Evolutionary conservation across 1,284 basidiomycete species (phyloP), one percentile per base, ranked within the genome.

Genomic region (Hemileia vastatrix): DNA sequence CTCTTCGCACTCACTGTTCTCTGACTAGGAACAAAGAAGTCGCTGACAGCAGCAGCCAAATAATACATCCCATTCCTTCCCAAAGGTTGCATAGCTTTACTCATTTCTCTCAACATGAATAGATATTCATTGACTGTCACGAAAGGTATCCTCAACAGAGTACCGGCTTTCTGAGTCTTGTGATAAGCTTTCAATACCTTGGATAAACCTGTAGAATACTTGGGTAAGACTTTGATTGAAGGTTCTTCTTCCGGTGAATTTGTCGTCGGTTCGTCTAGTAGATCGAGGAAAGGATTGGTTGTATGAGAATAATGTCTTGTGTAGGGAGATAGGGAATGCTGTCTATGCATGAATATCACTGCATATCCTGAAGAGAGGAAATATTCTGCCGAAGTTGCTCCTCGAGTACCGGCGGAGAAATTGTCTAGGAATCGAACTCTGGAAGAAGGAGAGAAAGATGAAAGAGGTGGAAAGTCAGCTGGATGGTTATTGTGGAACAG

Each of bases 391-490:
- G 93, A 97, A 0, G 94, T 94, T 27, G 94, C 90, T 36, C 94
- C 94, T 75, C 94, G 83, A 15, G 94, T 98, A 54, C 93, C 93
- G 58, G 94, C 94, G 76, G 90, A 95, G 77, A 97, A 97, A 79
- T 98, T 97, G 77, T 98, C 94, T 31, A 98, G 81, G 77, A 95
- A 98, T 54, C 94, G 90, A 49, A 98, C 94, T 67, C 92, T 96
- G 76, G 48, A 76, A 57, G 31, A 31, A 40, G 33, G 24, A 64
- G n/a, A 27, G 45, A 33, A 43, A 45, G 32, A 23, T 43, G 3
- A 47, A 32, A 5, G 50, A 43, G 31, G n/a, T 48, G n/a, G 49
- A 57, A 59, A 56, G 43, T 50, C 32, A 56, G 40, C n/a, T n/a
- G n/a, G n/a, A n/a, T n/a, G n/a, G n/a, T n/a, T n/a, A 19, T 11